Evolutionary conservation across 345 rosid species (phyloP).

Genomic region (Eucalyptus sideroxylon): DNA sequence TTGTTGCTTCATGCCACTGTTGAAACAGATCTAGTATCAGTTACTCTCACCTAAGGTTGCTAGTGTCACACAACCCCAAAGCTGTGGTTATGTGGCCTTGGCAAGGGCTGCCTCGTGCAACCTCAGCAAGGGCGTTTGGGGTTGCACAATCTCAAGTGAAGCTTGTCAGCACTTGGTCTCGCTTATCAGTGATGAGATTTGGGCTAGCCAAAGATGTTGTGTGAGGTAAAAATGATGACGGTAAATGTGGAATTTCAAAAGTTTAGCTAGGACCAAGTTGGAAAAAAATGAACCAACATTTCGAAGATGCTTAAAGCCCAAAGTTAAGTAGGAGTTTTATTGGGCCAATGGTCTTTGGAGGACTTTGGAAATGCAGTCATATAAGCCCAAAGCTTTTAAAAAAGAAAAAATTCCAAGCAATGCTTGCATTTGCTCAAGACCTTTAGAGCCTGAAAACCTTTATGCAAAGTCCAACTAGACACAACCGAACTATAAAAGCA

Average conservation of each 20-base stretch:
- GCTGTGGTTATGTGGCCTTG: not conserved
- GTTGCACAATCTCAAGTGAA: not conserved
- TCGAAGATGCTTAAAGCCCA: fast-evolving
- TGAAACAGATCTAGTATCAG: not conserved
- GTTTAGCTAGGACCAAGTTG: not conserved
- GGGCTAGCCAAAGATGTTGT: fast-evolving
- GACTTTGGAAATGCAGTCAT: not conserved
- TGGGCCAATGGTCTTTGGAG: not conserved
- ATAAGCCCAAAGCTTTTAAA: not conserved
- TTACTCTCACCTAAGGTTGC: not conserved
- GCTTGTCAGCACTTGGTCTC: fast-evolving
- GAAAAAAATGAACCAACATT: too few relatives aligned
- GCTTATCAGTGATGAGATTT: fast-evolving
- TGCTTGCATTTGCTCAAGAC: not conserved
- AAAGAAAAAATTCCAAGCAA: fast-evolving
- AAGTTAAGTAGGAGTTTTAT: not conserved
- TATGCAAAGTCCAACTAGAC: not conserved
- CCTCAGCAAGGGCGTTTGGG: not conserved
- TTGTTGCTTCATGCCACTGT: not conserved
- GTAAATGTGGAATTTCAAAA: not conserved
- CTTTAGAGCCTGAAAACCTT: not conserved
- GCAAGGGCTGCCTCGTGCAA: fast-evolving
- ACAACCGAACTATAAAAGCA: not conserved
- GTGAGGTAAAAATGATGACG: not conserved
- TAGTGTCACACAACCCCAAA: not conserved